A percentile compares a stretch with the other conserved stretches of the same genome.
Evolutionary conservation across 2,329 filamentous ascomycete genomes (phyloP).

Genomic region (Trichoderma endophyticum): DNA sequence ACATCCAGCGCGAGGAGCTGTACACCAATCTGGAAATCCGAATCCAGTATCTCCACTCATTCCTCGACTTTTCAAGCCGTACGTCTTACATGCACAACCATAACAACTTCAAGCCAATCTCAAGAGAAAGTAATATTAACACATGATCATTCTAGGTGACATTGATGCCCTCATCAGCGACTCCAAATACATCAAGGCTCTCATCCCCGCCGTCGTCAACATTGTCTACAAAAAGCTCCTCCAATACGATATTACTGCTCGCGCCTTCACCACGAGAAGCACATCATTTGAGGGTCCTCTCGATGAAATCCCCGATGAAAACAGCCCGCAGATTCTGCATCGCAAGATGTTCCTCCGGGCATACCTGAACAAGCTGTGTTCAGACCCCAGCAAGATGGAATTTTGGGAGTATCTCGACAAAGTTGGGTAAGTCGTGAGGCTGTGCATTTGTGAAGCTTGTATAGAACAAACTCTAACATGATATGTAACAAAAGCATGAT

Average conservation of each 20-base stretch:
- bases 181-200: slow-evolving; percentile 73
- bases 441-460: neutral
- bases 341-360: slow-evolving; percentile 76
- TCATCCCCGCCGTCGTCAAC: slow-evolving; percentile 79
- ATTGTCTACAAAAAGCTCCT: slow-evolving; percentile 81
- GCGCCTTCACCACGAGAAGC: slow-evolving; percentile 64
- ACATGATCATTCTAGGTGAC: slow-evolving; percentile 50
- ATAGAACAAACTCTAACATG: neutral
- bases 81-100: slow-evolving; percentile 29
- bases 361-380: slow-evolving; percentile 71
- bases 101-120: neutral
- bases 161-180: slow-evolving; percentile 67
- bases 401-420: slow-evolving; percentile 85
- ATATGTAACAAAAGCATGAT: slow-evolving; percentile 54
- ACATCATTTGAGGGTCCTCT: slow-evolving; percentile 65
- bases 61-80: slow-evolving; percentile 72
- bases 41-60: slow-evolving; percentile 70
- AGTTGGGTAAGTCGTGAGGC: slow-evolving; percentile 59
- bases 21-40: slow-evolving; percentile 68
- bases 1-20: slow-evolving; percentile 67
- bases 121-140: neutral
- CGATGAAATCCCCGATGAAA: slow-evolving; percentile 61
- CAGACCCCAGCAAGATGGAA: slow-evolving; percentile 69
- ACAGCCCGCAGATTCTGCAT: slow-evolving; percentile 71
- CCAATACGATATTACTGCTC: slow-evolving; percentile 76